Evolutionary conservation across 768 basidiomycete species (phyloP).

Genomic region (Serendipita indica): DNA sequence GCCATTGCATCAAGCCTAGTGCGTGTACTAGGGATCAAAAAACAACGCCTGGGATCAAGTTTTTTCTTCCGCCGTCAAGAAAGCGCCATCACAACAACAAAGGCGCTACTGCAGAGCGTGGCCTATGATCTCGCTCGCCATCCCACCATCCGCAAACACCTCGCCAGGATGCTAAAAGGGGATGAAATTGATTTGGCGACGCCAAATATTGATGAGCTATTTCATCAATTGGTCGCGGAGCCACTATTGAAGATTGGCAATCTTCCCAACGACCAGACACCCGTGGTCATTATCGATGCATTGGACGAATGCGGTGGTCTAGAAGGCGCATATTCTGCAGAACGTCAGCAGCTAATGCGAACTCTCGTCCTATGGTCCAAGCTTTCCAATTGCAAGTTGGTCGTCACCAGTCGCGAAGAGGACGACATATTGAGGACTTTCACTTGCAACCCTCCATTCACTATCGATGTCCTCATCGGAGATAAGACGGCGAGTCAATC

Average conservation of each 20-base stretch:
- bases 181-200: not conserved
- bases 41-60: not conserved
- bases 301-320: not conserved
- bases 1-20: not conserved
- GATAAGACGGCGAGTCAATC: not conserved
- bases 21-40: not conserved
- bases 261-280: not conserved
- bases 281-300: not conserved
- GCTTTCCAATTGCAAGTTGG: not conserved
- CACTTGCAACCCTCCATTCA: not conserved
- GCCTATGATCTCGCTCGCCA: slow-evolving; percentile 3
- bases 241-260: not conserved
- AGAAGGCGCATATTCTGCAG: not conserved
- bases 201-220: not conserved
- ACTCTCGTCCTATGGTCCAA: not conserved
- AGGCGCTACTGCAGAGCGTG: not conserved
- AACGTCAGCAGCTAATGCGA: not conserved
- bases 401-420: not conserved
- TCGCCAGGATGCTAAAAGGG: not conserved
- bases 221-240: not conserved
- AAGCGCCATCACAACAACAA: not conserved
- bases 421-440: not conserved
- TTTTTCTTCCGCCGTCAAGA: not conserved
- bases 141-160: not conserved
- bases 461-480: not conserved